phyloP scores from a whole-genome alignment of 495 filamentous ascomycete species.

The Penicillium flavigenum region DNA sequence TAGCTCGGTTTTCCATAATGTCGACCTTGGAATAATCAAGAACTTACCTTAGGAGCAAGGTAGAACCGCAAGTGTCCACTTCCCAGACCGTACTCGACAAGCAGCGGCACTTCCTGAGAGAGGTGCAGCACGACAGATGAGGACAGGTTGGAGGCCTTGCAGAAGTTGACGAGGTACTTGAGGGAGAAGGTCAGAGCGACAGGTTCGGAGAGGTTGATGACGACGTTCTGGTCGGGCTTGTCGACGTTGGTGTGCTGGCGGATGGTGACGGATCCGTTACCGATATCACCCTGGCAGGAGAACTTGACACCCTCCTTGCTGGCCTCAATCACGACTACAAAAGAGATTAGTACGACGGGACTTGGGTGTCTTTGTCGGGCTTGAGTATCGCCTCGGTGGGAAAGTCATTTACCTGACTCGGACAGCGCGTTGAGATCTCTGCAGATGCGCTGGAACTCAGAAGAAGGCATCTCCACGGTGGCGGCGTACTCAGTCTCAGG shows the following conservation, averaged over 20 bases:
- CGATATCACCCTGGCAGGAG: conserved; percentile 90
- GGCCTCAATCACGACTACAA: conserved; percentile 86
- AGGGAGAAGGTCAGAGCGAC: conserved; percentile 96
- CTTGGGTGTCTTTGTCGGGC: not conserved
- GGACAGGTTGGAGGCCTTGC: conserved; percentile 90
- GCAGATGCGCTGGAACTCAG: conserved; percentile 94
- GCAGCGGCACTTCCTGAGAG: conserved; percentile 91
- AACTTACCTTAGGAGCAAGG: conserved; percentile 90
- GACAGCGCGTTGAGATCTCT: conserved; percentile 86
- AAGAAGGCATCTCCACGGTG: conserved; percentile 80
- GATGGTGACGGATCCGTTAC: conserved; percentile 88
- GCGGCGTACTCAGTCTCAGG: conserved; percentile 97
- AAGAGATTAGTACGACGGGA: conserved; percentile 1
- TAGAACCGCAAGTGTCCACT: conserved; percentile 95
- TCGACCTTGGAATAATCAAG: not conserved
- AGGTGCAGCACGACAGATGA: conserved; percentile 83
- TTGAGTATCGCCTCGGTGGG: not conserved
- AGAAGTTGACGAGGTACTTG: conserved; percentile 99
- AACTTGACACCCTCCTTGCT: conserved; percentile 98
- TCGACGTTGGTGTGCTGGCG: conserved; percentile 88
- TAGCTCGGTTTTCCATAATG: not conserved
- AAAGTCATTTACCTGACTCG: conserved; percentile 73
- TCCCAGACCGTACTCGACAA: conserved; percentile 87
- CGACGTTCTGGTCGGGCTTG: conserved; percentile 80
- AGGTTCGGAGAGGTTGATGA: conserved; percentile 88